Evolutionary conservation across 1,284 basidiomycete genomes (phyloP).

Genomic region (Cryptococcus amylolentus): DNA sequence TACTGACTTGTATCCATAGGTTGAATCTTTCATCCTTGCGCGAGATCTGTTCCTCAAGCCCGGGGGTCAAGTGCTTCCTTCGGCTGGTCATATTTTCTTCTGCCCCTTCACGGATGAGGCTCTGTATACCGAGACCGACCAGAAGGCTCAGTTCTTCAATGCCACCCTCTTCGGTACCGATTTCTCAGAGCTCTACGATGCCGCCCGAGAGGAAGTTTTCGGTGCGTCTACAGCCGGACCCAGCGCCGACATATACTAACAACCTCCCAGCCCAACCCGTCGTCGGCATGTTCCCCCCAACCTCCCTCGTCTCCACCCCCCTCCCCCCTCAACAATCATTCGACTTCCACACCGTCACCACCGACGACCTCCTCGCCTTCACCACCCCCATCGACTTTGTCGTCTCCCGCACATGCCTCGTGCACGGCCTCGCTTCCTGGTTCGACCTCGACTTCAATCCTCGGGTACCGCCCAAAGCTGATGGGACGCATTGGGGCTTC

Average conservation of each 20-base stretch:
- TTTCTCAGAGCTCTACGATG: constrained; percentile 40
- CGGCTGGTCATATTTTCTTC: constrained; percentile 52
- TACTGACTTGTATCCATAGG: constrained; percentile 17
- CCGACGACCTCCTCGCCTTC: constrained; percentile 46
- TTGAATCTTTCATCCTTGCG: constrained; percentile 53
- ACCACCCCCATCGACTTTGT: constrained; percentile 43
- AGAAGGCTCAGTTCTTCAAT: constrained; percentile 52
- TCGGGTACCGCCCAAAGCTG: constrained; percentile 10
- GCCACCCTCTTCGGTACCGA: constrained; percentile 49
- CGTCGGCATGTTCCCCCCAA: constrained; percentile 50
- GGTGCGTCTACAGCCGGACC: constrained; percentile 9
- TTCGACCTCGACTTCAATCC: constrained; percentile 47
- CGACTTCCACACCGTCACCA: constrained; percentile 48
- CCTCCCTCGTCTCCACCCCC: constrained; percentile 36
- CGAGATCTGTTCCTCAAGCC: constrained; percentile 52
- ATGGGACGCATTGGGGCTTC: constrained; percentile 32
- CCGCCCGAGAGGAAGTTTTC: constrained; percentile 45
- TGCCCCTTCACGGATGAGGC: constrained; percentile 53
- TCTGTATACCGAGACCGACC: constrained; percentile 52
- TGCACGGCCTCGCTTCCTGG: constrained; percentile 50
- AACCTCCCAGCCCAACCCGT: constrained; percentile 42
- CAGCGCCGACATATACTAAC: neutral
- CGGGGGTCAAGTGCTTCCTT: constrained; percentile 52
- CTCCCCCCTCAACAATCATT: constrained; percentile 43
- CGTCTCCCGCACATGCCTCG: constrained; percentile 41